Evolutionary conservation across 805 yeast species (phyloP), one percentile per base, ranked within the genome.

Genomic region (Metschnikowia borealis): DNA sequence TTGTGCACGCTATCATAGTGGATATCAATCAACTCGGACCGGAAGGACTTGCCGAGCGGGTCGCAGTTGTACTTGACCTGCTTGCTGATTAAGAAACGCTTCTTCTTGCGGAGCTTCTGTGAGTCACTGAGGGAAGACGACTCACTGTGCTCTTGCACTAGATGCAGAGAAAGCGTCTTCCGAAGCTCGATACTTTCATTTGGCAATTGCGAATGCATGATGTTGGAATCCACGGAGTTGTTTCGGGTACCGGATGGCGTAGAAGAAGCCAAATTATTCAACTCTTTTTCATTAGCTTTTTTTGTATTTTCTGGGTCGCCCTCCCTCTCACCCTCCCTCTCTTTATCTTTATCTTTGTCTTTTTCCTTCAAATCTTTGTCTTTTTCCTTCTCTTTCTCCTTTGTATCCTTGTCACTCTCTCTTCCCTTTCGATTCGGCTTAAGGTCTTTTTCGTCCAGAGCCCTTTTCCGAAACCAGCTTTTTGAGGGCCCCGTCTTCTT

Each of bases 1-100:
- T 91, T 92, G 64, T 90, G 97, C 3, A 91, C 91, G 40, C 84
- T 78, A 63, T 94, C 99, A 61, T 89, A 88, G 67, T 92, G 97
- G 1, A 94, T 89, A 5, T 83, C 82, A 41, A 90, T 74, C 2
- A 83, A 66, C 58, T 94, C 99, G 0, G 86, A 85, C 49, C 90
- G 80, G 65, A 82, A 83, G 0, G 97, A 89, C 52, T 82, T 77
- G 2, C 74, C 71, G 29, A 76, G 69, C 0, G 92, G 87, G 62
- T 94, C 99, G 15, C 89, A 79, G 63, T 92, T 88, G 57, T 81
- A 80, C 41, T 77, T 72, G 31, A 91, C 74, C 1, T 84, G 74
- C 57, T 83, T 79, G 65, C 94, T 85, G 49, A 91, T 70, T 29
- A 82, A 76, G 20, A 87, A 84, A 53, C 66, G 71, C 56, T 62